Evolutionary conservation across 2,329 filamentous ascomycete genomes (phyloP).

Genomic region (Stagonosporopsis rhizophila): DNA sequence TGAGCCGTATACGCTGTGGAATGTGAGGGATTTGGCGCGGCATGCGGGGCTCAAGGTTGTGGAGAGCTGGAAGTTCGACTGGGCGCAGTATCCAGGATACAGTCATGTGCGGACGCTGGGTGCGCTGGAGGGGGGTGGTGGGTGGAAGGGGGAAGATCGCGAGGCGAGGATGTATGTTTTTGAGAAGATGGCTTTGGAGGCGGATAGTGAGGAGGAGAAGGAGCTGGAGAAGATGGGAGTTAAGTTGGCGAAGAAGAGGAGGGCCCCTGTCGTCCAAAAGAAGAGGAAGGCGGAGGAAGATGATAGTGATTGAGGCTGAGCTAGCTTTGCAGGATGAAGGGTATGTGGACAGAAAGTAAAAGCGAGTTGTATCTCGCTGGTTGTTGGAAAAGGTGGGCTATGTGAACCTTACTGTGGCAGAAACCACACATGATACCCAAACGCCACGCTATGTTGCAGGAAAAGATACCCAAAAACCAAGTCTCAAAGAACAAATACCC

Average conservation of each 20-base stretch:
- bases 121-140: constrained; percentile 55
- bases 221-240: constrained; percentile 23
- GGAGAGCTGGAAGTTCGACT: constrained; percentile 73
- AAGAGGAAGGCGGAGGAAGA: constrained; percentile 25
- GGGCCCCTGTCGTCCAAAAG: neutral
- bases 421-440: constrained; percentile 4
- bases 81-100: constrained; percentile 74
- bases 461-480: neutral
- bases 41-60: constrained; percentile 76
- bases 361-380: neutral
- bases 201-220: constrained; percentile 34
- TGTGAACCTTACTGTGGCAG: neutral
- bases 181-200: constrained; percentile 45
- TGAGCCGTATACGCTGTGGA: constrained; percentile 95
- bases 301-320: constrained; percentile 21
- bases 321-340: neutral
- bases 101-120: constrained; percentile 76
- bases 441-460: constrained; percentile 1
- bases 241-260: constrained; percentile 25
- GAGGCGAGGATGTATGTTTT: constrained; percentile 57
- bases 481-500: constrained; percentile 79
- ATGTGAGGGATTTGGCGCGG: constrained; percentile 83
- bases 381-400: neutral
- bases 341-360: neutral
- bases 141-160: constrained; percentile 58